A percentile compares a stretch with the other conserved stretches of the same genome.
Evolutionary conservation across 257 asterid species (phyloP).

Genomic region (Solanum rostratum): DNA sequence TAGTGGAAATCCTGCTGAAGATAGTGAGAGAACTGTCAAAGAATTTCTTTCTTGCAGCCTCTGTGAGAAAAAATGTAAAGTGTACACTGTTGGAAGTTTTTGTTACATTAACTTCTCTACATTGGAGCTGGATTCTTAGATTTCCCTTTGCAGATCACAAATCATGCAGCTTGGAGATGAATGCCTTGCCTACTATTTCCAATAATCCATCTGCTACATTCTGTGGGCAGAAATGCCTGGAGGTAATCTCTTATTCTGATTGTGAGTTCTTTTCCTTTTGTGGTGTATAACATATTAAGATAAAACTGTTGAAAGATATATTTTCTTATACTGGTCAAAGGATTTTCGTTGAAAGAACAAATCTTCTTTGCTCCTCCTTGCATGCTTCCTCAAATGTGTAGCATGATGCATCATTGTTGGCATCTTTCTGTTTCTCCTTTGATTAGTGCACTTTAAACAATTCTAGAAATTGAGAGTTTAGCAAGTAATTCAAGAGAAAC

Average conservation of each 20-base stretch:
- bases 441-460: neutral
- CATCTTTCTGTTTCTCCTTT: neutral
- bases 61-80: constrained; percentile 76
- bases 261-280: neutral
- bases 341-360: neutral
- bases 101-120: neutral
- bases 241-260: constrained; percentile 38
- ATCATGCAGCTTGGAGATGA: constrained; percentile 41
- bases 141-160: constrained; percentile 49
- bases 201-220: constrained; percentile 25
- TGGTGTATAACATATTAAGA: neutral
- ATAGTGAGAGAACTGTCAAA: constrained; percentile 9
- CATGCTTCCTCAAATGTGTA: neutral
- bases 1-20: constrained; percentile 24
- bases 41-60: constrained; percentile 48
- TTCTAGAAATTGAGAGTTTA: neutral
- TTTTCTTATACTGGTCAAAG: neutral
- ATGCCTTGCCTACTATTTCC: constrained; percentile 29
- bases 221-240: constrained; percentile 72
- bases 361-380: neutral
- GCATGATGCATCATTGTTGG: neutral
- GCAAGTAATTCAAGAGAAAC: neutral
- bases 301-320: neutral
- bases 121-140: constrained; percentile 4
- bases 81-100: constrained; percentile 1